Evolutionary conservation across 306 rosid genomes (phyloP).

Genomic region (Echinosophora koreensis): DNA sequence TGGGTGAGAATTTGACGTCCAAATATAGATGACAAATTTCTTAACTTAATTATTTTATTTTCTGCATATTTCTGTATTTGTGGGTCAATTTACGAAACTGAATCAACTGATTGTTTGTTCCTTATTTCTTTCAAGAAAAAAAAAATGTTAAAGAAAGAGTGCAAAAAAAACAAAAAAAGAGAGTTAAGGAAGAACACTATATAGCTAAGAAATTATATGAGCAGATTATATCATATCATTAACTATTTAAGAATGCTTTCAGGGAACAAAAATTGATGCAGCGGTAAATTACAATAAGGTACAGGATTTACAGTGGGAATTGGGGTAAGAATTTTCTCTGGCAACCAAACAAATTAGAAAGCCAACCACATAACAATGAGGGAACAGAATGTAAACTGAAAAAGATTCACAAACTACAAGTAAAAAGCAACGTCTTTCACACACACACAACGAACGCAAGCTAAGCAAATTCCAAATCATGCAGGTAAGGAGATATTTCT

Average conservation of each 20-base stretch:
- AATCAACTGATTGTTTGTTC: no score
- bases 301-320: constrained; percentile 38
- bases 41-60: no score
- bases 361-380: not conserved
- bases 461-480: constrained; percentile 48
- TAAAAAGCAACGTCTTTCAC: constrained; percentile 10
- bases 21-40: no score
- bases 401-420: constrained; percentile 32
- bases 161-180: not conserved
- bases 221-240: not conserved
- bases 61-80: no score
- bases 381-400: not conserved
- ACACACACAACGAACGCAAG: constrained; percentile 7
- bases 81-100: no score
- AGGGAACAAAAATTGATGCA: not conserved
- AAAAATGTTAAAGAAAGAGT: not conserved
- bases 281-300: constrained; percentile 13
- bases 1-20: no score
- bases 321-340: not conserved
- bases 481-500: constrained; percentile 69
- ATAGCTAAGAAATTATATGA: constrained; percentile 4
- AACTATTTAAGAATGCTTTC: not conserved
- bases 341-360: constrained; percentile 25
- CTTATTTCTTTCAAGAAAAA: no score
- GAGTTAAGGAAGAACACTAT: not conserved